A percentile compares a stretch with the other conserved stretches of the same genome.
Conservation (phyloP, 306 rosid genomes). For the Citrullus mucosospermus region DNA sequence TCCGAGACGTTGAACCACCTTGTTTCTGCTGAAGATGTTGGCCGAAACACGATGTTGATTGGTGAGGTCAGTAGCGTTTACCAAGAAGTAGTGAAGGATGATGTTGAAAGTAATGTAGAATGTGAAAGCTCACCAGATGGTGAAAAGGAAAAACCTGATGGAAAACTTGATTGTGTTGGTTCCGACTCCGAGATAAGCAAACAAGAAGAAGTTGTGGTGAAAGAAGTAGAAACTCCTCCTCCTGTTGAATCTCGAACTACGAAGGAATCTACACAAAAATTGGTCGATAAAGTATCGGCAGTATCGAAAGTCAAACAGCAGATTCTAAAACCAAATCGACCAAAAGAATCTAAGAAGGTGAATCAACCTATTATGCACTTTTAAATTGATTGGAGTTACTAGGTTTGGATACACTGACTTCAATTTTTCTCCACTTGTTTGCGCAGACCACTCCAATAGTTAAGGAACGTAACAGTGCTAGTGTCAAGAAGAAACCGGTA, state of each 20-base stretch:
- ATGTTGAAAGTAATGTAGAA: slow-evolving; percentile 22
- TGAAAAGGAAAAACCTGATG: slow-evolving; percentile 28
- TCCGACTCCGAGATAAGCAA: slow-evolving; percentile 19
- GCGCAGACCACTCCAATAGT: slow-evolving; percentile 36
- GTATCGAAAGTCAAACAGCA: slow-evolving; percentile 37
- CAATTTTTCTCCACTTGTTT: slow-evolving; percentile 12
- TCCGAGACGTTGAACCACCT: slow-evolving; percentile 17
- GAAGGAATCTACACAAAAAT: slow-evolving; percentile 29
- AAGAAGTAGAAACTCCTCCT: slow-evolving; percentile 22
- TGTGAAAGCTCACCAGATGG: slow-evolving; percentile 18
- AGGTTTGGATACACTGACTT: neutral
- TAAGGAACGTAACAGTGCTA: slow-evolving; percentile 37
- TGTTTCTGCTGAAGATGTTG: slow-evolving; percentile 13
- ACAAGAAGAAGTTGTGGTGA: slow-evolving; percentile 22
- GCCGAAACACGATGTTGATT: slow-evolving; percentile 15
- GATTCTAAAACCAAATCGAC: slow-evolving; percentile 22
- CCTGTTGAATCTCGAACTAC: slow-evolving; percentile 24
- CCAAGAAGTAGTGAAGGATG: slow-evolving; percentile 26
- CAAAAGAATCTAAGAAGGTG: slow-evolving; percentile 52
- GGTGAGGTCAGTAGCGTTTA: slow-evolving; percentile 15
- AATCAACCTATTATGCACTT: neutral
- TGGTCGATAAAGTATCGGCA: slow-evolving; percentile 21
- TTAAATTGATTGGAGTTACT: neutral
- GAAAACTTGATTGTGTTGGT: slow-evolving; percentile 16
- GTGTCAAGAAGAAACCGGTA: slow-evolving; percentile 44